Conservation (phyloP, 257 asterid species). For the Salvia splendens region DNA sequence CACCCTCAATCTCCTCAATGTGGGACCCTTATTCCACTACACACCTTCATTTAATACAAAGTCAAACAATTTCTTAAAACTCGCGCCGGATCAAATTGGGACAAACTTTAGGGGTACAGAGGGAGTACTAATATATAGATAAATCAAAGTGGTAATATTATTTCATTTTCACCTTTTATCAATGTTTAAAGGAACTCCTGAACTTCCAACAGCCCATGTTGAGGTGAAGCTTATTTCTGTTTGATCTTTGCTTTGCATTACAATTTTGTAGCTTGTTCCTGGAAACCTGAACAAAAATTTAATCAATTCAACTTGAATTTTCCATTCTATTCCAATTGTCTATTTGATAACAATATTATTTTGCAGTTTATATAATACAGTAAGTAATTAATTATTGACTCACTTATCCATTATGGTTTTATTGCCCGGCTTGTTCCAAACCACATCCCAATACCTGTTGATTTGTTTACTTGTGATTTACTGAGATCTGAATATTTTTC, state of each 20-base stretch:
- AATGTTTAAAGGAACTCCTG: constrained; percentile 47
- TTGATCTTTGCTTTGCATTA: constrained; percentile 38
- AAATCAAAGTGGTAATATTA: background rate
- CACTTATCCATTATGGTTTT: constrained; percentile 33
- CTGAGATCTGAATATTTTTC: background rate
- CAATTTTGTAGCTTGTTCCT: constrained; percentile 47
- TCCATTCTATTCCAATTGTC: no score
- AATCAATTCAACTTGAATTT: background rate
- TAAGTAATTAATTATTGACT: background rate
- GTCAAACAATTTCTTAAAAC: no score
- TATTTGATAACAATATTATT: background rate
- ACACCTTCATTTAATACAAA: no score
- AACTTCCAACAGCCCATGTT: constrained; percentile 38
- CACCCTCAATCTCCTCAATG: no score
- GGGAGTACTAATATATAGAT: no score
- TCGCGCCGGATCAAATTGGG: no score
- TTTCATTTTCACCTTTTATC: constrained; percentile 56
- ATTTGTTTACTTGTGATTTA: background rate
- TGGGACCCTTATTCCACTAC: no score
- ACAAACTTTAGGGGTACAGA: no score
- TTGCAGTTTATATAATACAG: no score
- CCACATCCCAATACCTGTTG: constrained; percentile 53
- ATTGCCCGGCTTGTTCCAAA: constrained; percentile 43
- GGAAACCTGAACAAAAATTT: constrained; percentile 36
- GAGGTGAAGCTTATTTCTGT: constrained; percentile 56